A percentile compares a stretch with the other conserved stretches of the same genome.
These are phyloP conservation scores for Aschersonia sp. DNA, from an alignment of 2,329 filamentous ascomycete species.

Conservation along the genomic window DNA sequence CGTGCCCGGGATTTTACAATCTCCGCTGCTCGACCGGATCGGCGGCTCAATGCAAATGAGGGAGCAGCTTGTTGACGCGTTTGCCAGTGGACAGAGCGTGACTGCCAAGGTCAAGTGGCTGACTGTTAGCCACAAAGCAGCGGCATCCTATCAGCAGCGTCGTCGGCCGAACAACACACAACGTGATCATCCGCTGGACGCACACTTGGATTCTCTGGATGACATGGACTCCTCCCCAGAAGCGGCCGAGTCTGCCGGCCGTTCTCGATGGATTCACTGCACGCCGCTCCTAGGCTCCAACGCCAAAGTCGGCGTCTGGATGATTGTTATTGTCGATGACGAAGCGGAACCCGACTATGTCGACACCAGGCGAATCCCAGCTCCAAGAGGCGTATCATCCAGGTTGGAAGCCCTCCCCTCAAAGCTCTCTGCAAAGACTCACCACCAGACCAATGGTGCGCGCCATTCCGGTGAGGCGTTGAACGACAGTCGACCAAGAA, in stretches of 20 bases:
- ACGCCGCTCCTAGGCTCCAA: slow-evolving; percentile 55
- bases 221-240: slow-evolving; percentile 3
- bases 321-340: slow-evolving; percentile 59
- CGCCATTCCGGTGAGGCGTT: background rate
- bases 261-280: slow-evolving; percentile 61
- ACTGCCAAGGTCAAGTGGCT: slow-evolving; percentile 48
- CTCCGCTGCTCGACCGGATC: slow-evolving; percentile 38
- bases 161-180: slow-evolving; percentile 3
- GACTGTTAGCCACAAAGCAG: slow-evolving; percentile 1
- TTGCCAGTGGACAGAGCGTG: slow-evolving; percentile 54
- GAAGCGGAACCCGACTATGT: slow-evolving; percentile 18
- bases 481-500: background rate
- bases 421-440: background rate
- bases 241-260: slow-evolving; percentile 28
- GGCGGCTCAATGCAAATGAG: slow-evolving; percentile 32
- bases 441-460: background rate
- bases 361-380: background rate
- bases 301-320: slow-evolving; percentile 60
- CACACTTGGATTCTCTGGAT: slow-evolving; percentile 7
- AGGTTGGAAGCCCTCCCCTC: background rate
- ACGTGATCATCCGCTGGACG: slow-evolving; percentile 39
- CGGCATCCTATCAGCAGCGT: background rate
- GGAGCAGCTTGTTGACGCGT: slow-evolving; percentile 38
- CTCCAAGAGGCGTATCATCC: background rate
- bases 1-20: slow-evolving; percentile 52